Evolutionary conservation across 2,329 filamentous ascomycete genomes (phyloP), one percentile per base, ranked within the genome.

Genomic region (Talaromyces amestolkiae): DNA sequence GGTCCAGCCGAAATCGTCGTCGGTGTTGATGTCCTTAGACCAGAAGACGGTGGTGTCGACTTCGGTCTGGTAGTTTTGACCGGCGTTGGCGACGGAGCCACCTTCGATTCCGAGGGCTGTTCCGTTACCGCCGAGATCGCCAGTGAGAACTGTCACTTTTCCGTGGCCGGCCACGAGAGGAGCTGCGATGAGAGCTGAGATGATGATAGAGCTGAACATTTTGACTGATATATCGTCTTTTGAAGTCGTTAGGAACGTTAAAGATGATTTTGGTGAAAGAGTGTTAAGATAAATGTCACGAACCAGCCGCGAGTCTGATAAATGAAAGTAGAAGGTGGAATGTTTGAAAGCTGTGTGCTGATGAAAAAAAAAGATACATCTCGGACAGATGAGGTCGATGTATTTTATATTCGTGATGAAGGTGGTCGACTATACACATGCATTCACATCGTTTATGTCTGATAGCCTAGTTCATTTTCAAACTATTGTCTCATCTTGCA

Each of bases 31-130:
- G 15, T 58, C 22, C 15, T 58, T 58, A 3, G 56, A 58, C 56
- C 56, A 58, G 37, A 58, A 58, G 56, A 58, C 56, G 22, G 56
- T 58, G 7, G 56, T 58, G 2, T 58, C 56, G 6, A 41, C 19
- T n/a, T 58, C 56, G 13, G 56, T 58, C 37, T 58, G 56, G 56
- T 58, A 58, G 56, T 58, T 58, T n/a, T 58, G 35, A n/a, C 56
- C 56, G 10, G 35, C 56, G 10, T 58, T 58, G 19, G 56, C 56
- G 41, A 58, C 37, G 19, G 31, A 22, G 37, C 19, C 56, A 58
- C 56, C 56, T 41, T 58, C 13, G 24, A 58, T 58, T 58, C 56
- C 56, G 24, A 58, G 56, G 56, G 56, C 56, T 41, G 56, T 58
- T 31, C 56, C 56, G 22, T 58, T 58, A n/a, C 56, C 56, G 22